Percentiles rank a stretch among this genome's conserved stretches.
phyloP scores from a whole-genome alignment of 176 grass and related monocot genomes.

The Hordeum marinum region DNA sequence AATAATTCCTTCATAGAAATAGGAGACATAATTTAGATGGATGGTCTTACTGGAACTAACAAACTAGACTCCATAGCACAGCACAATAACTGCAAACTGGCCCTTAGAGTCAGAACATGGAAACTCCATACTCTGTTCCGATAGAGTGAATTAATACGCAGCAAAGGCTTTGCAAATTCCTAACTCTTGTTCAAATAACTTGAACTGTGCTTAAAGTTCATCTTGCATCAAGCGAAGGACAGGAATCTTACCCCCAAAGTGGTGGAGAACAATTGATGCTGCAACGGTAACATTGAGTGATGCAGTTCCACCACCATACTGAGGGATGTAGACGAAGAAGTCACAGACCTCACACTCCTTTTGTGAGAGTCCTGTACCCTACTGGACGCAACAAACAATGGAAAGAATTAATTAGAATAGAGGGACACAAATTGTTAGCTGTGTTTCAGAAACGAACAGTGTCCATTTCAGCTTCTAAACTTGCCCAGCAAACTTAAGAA shows the following conservation, averaged over 20 bases:
- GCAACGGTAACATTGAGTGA: conserved; percentile 95
- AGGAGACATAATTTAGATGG: background rate
- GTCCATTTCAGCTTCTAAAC: background rate
- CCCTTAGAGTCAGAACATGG: background rate
- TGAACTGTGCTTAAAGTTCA: background rate
- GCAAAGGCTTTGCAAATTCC: background rate
- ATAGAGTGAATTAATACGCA: background rate
- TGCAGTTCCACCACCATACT: conserved; percentile 87
- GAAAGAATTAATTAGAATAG: background rate
- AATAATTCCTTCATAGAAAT: too few species aligned
- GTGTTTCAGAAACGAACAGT: background rate
- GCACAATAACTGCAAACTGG: background rate
- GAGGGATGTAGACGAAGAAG: conserved; percentile 93
- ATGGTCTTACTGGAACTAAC: background rate
- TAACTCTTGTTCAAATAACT: background rate
- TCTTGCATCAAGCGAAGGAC: background rate
- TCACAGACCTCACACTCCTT: conserved; percentile 82
- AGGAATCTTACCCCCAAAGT: conserved; percentile 55
- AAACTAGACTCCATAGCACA: background rate
- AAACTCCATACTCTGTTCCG: background rate
- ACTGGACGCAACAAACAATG: conserved; percentile 11
- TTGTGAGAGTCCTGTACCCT: conserved; percentile 78
- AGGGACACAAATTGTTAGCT: background rate
- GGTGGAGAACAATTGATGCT: conserved; percentile 87
- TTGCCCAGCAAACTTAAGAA: background rate